Base-by-base conservation (phyloP, 2,329 filamentous ascomycete species). In the Elsinoe batatas region DNA sequence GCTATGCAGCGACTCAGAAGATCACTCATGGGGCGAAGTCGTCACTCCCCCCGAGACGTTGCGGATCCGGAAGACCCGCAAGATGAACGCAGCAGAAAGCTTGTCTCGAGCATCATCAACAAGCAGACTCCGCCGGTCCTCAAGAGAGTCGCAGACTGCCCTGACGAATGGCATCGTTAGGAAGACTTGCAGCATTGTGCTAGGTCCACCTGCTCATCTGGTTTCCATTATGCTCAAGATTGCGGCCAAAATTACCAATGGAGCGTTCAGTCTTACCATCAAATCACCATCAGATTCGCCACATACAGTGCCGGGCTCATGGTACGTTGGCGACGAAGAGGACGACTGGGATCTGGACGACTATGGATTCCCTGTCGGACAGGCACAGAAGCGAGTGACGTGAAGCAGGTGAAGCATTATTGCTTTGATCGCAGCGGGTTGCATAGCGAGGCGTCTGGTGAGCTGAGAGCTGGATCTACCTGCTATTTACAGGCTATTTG, bases 211-310 rank as follows among this genome's bases (percentile, higher is more conserved):
- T 0, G 80, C 84, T 33, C 82, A 91, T 63, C 78, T 95, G 1
- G 79, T 95, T 35, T 77, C 81, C 22, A 74, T 95, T 38, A 90
- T 95, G 77, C 78, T 95, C 3, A 82, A 83, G 56, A 88, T 95
- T 56, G 88, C 90, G 0, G 84, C 87, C 0, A 83, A 81, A 59
- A 88, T 95, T 59, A 79, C 83, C 1, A 70, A 70, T 44, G 75
- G 75, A 3, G 68, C 68, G 5, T 67, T 70, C 20, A 58, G 54
- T 18, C 53, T 60, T 5, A 56, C 54, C 2, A 50, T 51, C 47
- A 17, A 54, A 40, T 38, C 56, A 53, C 49, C 53, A 58, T 4
- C 40, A 40, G 53, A 51, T 53, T 32, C 35, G 33, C 35, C 57
- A 53, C 18, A 58, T 46, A 42, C n/a, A 44, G 13, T 58, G 51